Percentiles rank a stretch among this genome's conserved stretches.
Conservation (phyloP, 2,329 filamentous ascomycete genomes). For the Aspergillus ibericus region DNA sequence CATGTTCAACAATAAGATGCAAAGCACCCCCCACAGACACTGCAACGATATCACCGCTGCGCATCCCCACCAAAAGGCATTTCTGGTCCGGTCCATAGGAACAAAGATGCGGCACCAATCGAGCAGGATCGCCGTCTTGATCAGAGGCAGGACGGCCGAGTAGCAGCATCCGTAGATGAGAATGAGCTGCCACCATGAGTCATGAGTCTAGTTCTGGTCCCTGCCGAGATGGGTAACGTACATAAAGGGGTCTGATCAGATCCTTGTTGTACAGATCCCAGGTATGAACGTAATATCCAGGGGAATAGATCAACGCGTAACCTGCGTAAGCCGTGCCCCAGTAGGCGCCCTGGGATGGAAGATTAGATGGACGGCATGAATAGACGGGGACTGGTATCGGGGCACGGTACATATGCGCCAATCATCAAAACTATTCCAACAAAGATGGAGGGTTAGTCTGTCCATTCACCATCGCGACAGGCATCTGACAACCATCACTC, state of each 20-base stretch:
- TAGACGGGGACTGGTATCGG: background rate
- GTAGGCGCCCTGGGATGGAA: conserved; percentile 18
- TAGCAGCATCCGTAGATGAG: conserved; percentile 40
- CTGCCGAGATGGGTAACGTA: background rate
- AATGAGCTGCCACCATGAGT: conserved; percentile 13
- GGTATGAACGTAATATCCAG: conserved; percentile 22
- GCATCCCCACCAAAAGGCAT: conserved; percentile 40
- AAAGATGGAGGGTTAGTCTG: background rate
- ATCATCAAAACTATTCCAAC: conserved; percentile 12
- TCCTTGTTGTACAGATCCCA: conserved; percentile 21
- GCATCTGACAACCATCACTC: too few relatives aligned
- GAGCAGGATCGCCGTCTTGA: conserved; percentile 46
- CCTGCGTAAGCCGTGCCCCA: conserved; percentile 22
- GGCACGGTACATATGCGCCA: conserved; percentile 8
- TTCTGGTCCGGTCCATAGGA: conserved; percentile 24
- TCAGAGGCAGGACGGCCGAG: conserved; percentile 37
- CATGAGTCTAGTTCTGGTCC: too few relatives aligned
- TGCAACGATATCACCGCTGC: conserved; percentile 33
- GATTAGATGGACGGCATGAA: background rate
- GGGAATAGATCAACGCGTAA: conserved; percentile 17
- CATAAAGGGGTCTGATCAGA: conserved; percentile 17
- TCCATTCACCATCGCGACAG: background rate
- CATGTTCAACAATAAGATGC: conserved; percentile 36
- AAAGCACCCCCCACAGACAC: conserved; percentile 27
- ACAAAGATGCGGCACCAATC: conserved; percentile 47